phyloP scores from a whole-genome alignment of 1,284 basidiomycete species.

The Irpex rosettiformis region DNA sequence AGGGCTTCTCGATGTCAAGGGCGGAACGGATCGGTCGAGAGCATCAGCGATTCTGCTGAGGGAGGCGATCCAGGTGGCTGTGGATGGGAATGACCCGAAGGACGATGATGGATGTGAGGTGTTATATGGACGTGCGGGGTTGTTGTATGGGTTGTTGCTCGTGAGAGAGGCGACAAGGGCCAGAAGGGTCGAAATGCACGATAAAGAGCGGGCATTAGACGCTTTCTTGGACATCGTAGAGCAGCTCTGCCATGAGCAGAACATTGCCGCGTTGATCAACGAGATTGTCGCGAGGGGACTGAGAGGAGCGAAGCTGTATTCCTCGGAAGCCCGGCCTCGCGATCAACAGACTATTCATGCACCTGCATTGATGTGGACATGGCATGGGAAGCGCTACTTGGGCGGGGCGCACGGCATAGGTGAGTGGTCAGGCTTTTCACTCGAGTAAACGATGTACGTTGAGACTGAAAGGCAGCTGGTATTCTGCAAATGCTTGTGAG shows the following conservation, averaged over 20 bases:
- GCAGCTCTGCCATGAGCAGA: slow-evolving; percentile 19
- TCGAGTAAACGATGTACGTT: neutral
- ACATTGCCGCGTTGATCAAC: slow-evolving; percentile 32
- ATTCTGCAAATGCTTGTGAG: slow-evolving; percentile 48
- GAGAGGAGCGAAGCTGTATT: slow-evolving; percentile 30
- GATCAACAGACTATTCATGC: slow-evolving; percentile 20
- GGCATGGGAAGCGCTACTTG: slow-evolving; percentile 51
- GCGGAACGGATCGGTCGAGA: slow-evolving; percentile 4
- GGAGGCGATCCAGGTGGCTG: slow-evolving; percentile 22
- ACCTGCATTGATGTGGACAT: slow-evolving; percentile 53
- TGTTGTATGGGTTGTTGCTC: slow-evolving; percentile 47
- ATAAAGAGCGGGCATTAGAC: neutral
- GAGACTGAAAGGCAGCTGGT: slow-evolving; percentile 32
- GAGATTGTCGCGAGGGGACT: slow-evolving; percentile 44
- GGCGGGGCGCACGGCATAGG: slow-evolving; percentile 56
- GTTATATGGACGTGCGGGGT: slow-evolving; percentile 53
- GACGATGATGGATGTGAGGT: slow-evolving; percentile 47
- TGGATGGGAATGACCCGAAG: slow-evolving; percentile 15
- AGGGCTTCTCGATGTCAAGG: slow-evolving; percentile 15
- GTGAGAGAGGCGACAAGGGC: slow-evolving; percentile 29
- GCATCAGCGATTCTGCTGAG: slow-evolving; percentile 14
- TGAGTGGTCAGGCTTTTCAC: slow-evolving; percentile 30
- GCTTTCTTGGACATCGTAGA: slow-evolving; percentile 7
- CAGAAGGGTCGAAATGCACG: slow-evolving; percentile 1
- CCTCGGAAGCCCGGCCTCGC: slow-evolving; percentile 24